A percentile compares a stretch with the other conserved stretches of the same genome.
Evolutionary conservation across 164 flowering plant species (phyloP).

Genomic region (Euptelea pleiosperma): DNA sequence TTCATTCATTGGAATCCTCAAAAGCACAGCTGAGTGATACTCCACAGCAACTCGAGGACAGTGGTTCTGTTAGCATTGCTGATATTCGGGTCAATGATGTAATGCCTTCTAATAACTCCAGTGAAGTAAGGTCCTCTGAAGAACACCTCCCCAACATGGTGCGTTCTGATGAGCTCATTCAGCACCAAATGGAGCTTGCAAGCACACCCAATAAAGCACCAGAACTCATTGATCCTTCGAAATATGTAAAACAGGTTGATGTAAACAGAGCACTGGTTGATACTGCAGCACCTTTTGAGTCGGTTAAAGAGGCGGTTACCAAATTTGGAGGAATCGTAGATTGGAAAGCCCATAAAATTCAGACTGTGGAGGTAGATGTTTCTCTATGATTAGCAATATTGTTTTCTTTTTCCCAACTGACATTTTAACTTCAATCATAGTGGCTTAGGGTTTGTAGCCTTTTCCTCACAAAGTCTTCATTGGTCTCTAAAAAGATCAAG

Average conservation of each 20-base stretch:
- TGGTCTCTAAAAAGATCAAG: background rate
- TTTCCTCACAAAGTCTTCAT: no score
- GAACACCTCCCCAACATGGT: background rate
- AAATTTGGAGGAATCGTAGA: constrained; percentile 88
- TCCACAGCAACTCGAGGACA: constrained; percentile 10
- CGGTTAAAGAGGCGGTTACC: constrained; percentile 79
- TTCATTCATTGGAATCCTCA: background rate
- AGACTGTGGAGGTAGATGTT: constrained; percentile 63
- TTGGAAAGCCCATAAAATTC: constrained; percentile 79
- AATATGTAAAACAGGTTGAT: constrained; percentile 15
- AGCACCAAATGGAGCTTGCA: constrained; percentile 12
- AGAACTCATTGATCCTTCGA: constrained; percentile 12
- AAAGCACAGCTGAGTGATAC: constrained; percentile 8
- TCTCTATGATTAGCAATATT: constrained; percentile 27
- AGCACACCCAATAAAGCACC: constrained; percentile 4
- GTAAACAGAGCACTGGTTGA: constrained; percentile 41
- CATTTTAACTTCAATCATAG: background rate
- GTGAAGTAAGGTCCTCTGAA: constrained; percentile 5
- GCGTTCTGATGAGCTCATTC: constrained; percentile 12
- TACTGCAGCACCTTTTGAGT: constrained; percentile 73
- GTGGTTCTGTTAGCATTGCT: constrained; percentile 11
- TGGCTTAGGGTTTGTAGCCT: no score
- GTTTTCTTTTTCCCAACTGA: background rate
- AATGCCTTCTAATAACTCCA: no score
- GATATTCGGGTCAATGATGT: constrained; percentile 7